Evolutionary conservation across 1,139 yeast species (phyloP).

Genomic region (Magnusiomyces magnusii): DNA sequence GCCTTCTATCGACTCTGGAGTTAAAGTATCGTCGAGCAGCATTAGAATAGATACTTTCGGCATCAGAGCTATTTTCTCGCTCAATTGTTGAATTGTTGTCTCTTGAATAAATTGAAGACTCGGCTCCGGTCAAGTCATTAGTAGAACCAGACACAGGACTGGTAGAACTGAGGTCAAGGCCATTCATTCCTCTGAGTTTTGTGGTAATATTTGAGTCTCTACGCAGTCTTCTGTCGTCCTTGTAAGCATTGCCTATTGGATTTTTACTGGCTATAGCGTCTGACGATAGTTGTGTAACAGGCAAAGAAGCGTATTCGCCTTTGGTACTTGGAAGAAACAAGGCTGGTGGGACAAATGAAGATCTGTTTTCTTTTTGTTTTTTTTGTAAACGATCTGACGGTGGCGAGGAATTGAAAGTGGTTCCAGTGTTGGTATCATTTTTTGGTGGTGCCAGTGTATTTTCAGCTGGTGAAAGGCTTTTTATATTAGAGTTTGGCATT

Average conservation of each 20-base stretch:
- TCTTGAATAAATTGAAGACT: not conserved
- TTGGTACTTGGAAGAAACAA: not conserved
- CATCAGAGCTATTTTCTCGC: constrained; percentile 28
- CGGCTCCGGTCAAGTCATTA: not conserved
- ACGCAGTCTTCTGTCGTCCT: not conserved
- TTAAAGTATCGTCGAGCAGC: constrained; percentile 20
- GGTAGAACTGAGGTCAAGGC: not conserved
- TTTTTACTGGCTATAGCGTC: not conserved
- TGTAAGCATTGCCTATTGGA: not conserved
- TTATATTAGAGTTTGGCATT: not conserved
- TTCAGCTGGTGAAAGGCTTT: not conserved
- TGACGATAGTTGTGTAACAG: not conserved
- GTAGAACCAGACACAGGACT: not conserved
- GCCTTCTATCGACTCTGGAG: constrained; percentile 20
- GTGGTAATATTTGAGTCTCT: not conserved
- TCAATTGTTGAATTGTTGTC: constrained; percentile 12
- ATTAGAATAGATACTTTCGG: constrained; percentile 26
- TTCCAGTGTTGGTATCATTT: not conserved
- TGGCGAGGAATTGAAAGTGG: not conserved
- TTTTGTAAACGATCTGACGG: too few species aligned
- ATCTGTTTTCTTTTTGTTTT: too few species aligned
- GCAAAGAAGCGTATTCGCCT: not conserved
- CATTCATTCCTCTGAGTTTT: not conserved
- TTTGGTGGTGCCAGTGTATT: not conserved
- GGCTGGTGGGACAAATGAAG: not conserved